Evolutionary conservation across 306 rosid genomes (phyloP).

Genomic region (Acacia melanoxylon): DNA sequence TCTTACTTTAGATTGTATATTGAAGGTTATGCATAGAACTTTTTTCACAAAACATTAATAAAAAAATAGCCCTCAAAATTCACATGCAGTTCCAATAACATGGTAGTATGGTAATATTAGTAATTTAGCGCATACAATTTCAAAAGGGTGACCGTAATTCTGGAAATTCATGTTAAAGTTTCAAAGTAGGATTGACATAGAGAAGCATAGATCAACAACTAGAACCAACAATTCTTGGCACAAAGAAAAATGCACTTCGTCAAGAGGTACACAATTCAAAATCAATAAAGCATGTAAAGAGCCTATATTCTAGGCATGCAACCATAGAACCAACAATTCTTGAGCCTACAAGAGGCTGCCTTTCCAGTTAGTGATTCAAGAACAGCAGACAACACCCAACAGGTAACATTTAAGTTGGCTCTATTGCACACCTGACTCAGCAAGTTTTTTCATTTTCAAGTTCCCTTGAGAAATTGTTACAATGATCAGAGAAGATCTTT

Average conservation of each 20-base stretch:
- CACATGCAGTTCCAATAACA: no score
- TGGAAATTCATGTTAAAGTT: no score
- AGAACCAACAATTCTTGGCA: no score
- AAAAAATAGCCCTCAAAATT: no score
- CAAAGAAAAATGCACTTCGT: conserved; percentile 15
- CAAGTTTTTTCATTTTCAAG: conserved; percentile 42
- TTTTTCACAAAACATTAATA: no score
- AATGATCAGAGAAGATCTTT: conserved; percentile 35
- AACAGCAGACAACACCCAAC: conserved; percentile 46
- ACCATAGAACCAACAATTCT: conserved; percentile 57
- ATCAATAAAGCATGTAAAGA: conserved; percentile 48
- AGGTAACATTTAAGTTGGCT: conserved; percentile 46
- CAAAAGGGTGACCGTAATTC: no score
- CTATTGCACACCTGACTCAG: conserved; percentile 38
- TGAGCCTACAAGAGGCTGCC: conserved; percentile 49
- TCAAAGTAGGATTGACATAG: no score
- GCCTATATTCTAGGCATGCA: conserved; percentile 44
- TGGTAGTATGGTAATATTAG: no score
- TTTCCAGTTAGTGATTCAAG: conserved; percentile 51
- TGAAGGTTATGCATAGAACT: no score
- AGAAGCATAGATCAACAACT: no score
- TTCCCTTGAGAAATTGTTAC: conserved; percentile 51
- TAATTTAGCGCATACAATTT: no score
- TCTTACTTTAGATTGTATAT: no score
- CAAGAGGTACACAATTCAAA: conserved; percentile 35